Base-by-base conservation (phyloP, 2,329 filamentous ascomycete species). In the Bipolaris oryzae region DNA sequence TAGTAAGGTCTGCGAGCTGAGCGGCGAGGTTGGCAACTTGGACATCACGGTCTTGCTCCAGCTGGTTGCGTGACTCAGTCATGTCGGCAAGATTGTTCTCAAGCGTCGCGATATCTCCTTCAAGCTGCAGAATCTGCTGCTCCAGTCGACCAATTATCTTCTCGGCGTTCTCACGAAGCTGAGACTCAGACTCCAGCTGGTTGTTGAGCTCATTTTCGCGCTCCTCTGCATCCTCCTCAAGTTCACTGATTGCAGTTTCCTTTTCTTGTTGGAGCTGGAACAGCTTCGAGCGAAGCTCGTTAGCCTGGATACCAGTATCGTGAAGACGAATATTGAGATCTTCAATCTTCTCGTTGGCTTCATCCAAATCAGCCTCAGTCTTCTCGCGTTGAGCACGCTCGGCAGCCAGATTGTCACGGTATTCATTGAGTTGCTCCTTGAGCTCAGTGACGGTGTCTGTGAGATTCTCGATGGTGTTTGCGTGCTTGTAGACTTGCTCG, bases 211-310 rank as follows among this genome's bases (percentile, higher is more conserved):
- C 70, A 23, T 73, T 69, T 33, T 79, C 77, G 16, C 74, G 77
- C 34, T 77, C 77, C 11, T 75, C 65, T 5, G 74, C 71, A 0
- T 68, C 64, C 15, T 71, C 63, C 59, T 79, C 64, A 6, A 81
- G 66, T 16, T 76, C 65, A 43, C 71, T 68, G 39, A 81, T 68
- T n/a, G 72, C 58, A 23, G 67, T 53, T 39, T 77, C 73, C 61
- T 78, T 76, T 44, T 77, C 69, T 57, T 78, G 73, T 66, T 82
- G 80, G 2, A 78, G 68, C 46, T 78, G 71, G 64, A 79, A 81
- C 5, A 82, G 66, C 66, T 81, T 82, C 51, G 77, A 75, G 3
- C 80, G 79, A 23, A 82, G 74, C 61, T 80, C 75, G 31, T 82
- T 81, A n/a, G 79, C 78, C 57, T 80, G 74, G 15, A 77, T 68